Percentiles rank a stretch among this genome's conserved stretches.
Conservation (phyloP, 2,329 filamentous ascomycete genomes). For the Penicillium sp. region DNA sequence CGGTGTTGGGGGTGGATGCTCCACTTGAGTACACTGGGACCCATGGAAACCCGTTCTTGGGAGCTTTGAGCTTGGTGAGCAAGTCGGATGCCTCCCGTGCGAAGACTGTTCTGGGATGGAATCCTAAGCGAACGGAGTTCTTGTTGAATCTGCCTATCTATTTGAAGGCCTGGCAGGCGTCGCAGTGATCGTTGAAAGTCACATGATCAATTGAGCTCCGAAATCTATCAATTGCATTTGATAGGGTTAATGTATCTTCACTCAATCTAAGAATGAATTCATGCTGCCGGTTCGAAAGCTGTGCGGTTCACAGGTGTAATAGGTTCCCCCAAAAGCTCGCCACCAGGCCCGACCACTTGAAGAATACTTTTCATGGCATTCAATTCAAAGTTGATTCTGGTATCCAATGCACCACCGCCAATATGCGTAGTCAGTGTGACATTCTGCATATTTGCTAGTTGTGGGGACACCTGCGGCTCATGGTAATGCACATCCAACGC, state of each 20-base stretch:
- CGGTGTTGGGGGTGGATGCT: constrained; percentile 22
- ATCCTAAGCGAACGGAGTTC: constrained; percentile 29
- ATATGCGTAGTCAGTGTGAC: constrained; percentile 50
- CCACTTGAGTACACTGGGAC: constrained; percentile 26
- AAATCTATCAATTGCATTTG: not conserved
- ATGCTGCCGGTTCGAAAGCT: constrained; percentile 5
- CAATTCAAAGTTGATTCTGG: constrained; percentile 49
- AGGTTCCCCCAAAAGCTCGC: constrained; percentile 10
- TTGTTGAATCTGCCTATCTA: constrained; percentile 19
- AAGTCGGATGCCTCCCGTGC: constrained; percentile 28
- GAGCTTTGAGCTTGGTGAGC: constrained; percentile 27
- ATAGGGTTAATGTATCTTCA: not conserved
- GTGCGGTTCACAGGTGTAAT: constrained; percentile 13
- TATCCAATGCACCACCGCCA: constrained; percentile 48
- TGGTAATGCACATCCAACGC: constrained; percentile 56
- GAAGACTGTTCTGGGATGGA: constrained; percentile 35
- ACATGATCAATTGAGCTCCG: not conserved
- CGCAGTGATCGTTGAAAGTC: not conserved
- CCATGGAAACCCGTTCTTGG: constrained; percentile 24
- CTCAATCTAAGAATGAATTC: not conserved
- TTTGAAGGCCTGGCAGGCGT: constrained; percentile 9
- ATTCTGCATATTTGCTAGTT: constrained; percentile 42
- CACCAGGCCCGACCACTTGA: constrained; percentile 9
- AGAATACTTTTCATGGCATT: constrained; percentile 47
- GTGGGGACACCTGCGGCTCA: constrained; percentile 52